Conservation (phyloP, 228 moss, liverwort and hornwort species). For the Sphagnum fallax region DNA sequence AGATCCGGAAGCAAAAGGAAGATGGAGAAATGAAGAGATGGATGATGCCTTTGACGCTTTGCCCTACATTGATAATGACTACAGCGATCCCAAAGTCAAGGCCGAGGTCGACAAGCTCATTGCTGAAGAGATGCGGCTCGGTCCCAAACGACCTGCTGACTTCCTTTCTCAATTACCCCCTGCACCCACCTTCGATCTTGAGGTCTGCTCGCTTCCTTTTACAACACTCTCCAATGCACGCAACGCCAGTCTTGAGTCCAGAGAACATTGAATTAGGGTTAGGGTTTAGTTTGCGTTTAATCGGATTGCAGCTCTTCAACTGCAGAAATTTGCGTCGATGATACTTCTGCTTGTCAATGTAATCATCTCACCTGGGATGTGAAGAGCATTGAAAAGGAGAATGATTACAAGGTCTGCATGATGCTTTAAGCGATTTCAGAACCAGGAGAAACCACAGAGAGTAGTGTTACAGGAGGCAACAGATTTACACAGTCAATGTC, state of each 20-base stretch:
- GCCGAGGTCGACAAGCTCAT: slow-evolving; percentile 86
- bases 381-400: no score
- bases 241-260: neutral
- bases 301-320: no score
- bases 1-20: slow-evolving; percentile 32
- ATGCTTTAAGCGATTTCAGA: no score
- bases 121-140: slow-evolving; percentile 81
- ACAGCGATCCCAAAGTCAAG: slow-evolving; percentile 70
- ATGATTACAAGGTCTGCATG: no score
- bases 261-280: no score
- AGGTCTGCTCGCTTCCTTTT: slow-evolving; percentile 22
- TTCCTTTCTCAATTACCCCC: slow-evolving; percentile 79
- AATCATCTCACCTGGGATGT: no score
- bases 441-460: no score
- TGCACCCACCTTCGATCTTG: slow-evolving; percentile 51
- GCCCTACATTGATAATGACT: slow-evolving; percentile 93
- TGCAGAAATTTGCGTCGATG: no score
- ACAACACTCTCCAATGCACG: neutral
- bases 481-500: no score
- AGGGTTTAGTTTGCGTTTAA: no score
- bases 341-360: no score
- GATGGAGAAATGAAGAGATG: slow-evolving; percentile 59
- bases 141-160: slow-evolving; percentile 66
- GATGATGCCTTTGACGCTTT: slow-evolving; percentile 76
- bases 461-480: no score